phyloP scores from a whole-genome alignment of 768 basidiomycete genomes.

The Vararia minispora region DNA sequence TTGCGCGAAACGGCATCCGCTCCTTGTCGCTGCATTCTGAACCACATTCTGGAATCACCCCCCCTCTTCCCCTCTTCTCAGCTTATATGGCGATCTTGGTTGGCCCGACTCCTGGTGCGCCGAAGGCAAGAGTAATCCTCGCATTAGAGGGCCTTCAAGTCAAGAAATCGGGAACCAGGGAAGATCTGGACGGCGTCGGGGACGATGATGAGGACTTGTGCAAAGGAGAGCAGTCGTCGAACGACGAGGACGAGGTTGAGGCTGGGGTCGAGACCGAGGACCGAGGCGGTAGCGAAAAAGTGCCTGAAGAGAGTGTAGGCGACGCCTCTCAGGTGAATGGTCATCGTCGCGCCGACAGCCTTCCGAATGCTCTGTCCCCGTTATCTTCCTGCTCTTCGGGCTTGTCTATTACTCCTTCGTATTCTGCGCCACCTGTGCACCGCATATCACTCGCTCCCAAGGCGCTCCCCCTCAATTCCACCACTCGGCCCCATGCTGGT shows the following conservation, averaged over 20 bases:
- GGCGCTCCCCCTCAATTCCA: constrained; percentile 5
- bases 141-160: constrained; percentile 55
- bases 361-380: constrained; percentile 6
- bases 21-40: constrained; percentile 3
- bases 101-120: constrained; percentile 51
- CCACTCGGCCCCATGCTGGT: constrained; percentile 2
- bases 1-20: constrained; percentile 26
- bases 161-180: constrained; percentile 21
- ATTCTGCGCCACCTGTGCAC: constrained; percentile 8
- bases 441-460: constrained; percentile 8
- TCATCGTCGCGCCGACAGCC: constrained; percentile 21
- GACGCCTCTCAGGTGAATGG: constrained; percentile 9
- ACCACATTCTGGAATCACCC: neutral
- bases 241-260: constrained; percentile 10
- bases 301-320: neutral
- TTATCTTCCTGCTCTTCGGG: too few relatives aligned
- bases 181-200: constrained; percentile 5
- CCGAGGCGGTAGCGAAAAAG: constrained; percentile 3
- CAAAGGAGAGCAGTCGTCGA: constrained; percentile 6
- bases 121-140: constrained; percentile 50
- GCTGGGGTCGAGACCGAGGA: constrained; percentile 4
- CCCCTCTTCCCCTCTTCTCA: constrained; percentile 14
- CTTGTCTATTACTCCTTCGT: constrained; percentile 5
- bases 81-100: constrained; percentile 54
- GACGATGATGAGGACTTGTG: constrained; percentile 8